Conservation (phyloP, 768 basidiomycete species). For the Collybia nuda region DNA sequence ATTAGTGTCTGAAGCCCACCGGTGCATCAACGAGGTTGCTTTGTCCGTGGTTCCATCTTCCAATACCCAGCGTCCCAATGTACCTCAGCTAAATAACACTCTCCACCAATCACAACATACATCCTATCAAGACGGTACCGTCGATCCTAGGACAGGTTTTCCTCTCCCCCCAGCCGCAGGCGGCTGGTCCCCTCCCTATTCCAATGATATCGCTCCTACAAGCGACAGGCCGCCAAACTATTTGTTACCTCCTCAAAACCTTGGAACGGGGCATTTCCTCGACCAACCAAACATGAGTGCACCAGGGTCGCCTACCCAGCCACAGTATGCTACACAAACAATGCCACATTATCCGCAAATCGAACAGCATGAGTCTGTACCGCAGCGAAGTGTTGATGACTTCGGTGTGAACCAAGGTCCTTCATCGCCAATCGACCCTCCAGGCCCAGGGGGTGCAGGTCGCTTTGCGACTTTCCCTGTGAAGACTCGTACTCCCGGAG, state of each 20-base stretch:
- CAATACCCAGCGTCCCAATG: not conserved
- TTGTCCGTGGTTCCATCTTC: conserved; percentile 40
- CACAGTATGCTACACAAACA: conserved; percentile 10
- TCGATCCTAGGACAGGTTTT: not conserved
- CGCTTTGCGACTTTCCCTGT: conserved; percentile 73
- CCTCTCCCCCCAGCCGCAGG: conserved; percentile 2
- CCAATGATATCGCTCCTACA: conserved; percentile 1
- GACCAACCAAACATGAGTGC: conserved; percentile 18
- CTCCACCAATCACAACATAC: not conserved
- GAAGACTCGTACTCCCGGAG: conserved; percentile 31
- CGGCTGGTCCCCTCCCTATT: conserved; percentile 9
- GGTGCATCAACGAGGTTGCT: conserved; percentile 49
- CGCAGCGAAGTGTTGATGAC: conserved; percentile 35
- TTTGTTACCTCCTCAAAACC: conserved; percentile 28
- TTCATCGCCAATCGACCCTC: conserved; percentile 18
- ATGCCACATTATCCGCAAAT: conserved; percentile 10
- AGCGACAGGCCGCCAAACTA: conserved; percentile 10
- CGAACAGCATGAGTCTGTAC: conserved; percentile 1
- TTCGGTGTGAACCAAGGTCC: conserved; percentile 33
- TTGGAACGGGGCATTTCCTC: conserved; percentile 21
- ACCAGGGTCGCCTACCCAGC: conserved; percentile 12
- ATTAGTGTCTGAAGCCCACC: conserved; percentile 63
- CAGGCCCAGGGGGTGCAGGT: conserved; percentile 30
- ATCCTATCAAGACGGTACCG: conserved; percentile 4
- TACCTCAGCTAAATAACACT: conserved; percentile 4